Evolutionary conservation across 768 basidiomycete species (phyloP).

Genomic region (Podaxis pistillaris): DNA sequence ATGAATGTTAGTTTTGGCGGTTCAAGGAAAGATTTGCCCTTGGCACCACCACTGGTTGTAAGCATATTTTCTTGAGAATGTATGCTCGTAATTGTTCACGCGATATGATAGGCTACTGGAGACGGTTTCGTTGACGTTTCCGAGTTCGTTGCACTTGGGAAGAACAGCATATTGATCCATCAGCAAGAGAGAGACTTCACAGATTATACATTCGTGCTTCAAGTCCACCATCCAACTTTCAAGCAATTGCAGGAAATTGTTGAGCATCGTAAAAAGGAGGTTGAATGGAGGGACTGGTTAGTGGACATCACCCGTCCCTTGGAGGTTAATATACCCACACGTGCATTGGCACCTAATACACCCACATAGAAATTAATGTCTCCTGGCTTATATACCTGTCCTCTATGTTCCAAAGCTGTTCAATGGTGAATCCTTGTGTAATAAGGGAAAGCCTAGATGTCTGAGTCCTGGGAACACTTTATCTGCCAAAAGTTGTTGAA

Average conservation of each 20-base stretch:
- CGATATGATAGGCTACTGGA: constrained; percentile 36
- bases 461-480: too few relatives aligned
- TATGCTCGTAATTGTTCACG: not conserved
- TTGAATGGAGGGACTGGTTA: constrained; percentile 44
- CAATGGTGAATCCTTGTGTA: not conserved
- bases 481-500: too few relatives aligned
- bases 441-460: too few relatives aligned
- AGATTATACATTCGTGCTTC: constrained; percentile 43
- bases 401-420: not conserved
- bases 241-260: constrained; percentile 39
- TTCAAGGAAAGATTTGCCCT: constrained; percentile 28
- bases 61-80: constrained; percentile 7
- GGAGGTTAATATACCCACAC: not conserved
- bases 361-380: not conserved
- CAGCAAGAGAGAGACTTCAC: constrained; percentile 42
- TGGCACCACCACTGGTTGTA: constrained; percentile 43
- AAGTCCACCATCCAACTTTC: constrained; percentile 47
- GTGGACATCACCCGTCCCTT: constrained; percentile 19
- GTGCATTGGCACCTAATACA: not conserved
- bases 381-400: not conserved
- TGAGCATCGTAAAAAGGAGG: constrained; percentile 28
- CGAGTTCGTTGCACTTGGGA: constrained; percentile 36
- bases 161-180: constrained; percentile 41
- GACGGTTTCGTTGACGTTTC: constrained; percentile 54
- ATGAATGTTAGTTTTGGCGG: constrained; percentile 34